These are phyloP conservation scores for Cordyceps tenuipes DNA, from an alignment of 2,329 filamentous ascomycete genomes.

Conservation along the genomic window DNA sequence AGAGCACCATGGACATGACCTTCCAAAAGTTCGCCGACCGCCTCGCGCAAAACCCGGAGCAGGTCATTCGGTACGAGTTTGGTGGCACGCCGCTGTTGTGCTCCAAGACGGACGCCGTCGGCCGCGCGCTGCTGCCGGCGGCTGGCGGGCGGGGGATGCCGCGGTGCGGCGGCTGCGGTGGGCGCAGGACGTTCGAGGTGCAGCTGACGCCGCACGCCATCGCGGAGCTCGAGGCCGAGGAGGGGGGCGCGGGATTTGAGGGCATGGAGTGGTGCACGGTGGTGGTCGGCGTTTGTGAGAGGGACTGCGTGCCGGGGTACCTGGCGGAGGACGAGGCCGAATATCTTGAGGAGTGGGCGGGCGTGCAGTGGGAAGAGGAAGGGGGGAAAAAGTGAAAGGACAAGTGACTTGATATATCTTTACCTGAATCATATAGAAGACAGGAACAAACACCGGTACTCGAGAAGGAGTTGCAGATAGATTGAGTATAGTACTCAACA, in stretches of 20 bases:
- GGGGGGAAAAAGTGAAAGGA: constrained; percentile 26
- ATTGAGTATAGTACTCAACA: too few relatives aligned
- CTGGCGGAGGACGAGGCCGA: constrained; percentile 55
- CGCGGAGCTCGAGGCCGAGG: constrained; percentile 73
- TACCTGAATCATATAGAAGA: constrained; percentile 18
- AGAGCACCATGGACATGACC: constrained; percentile 63
- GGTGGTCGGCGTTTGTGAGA: constrained; percentile 74
- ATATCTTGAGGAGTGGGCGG: constrained; percentile 93
- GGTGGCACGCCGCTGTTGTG: constrained; percentile 69
- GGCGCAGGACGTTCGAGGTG: constrained; percentile 73
- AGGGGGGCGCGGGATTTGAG: constrained; percentile 48
- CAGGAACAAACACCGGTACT: too few relatives aligned
- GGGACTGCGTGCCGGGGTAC: constrained; percentile 61
- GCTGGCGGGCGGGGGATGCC: constrained; percentile 47
- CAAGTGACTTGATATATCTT: constrained; percentile 13
- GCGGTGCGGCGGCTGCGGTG: constrained; percentile 67
- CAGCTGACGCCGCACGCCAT: constrained; percentile 91
- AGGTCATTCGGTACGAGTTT: constrained; percentile 75
- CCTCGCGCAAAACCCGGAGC: constrained; percentile 71
- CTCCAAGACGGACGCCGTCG: constrained; percentile 66
- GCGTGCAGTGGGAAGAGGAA: constrained; percentile 93
- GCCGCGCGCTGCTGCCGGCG: constrained; percentile 45
- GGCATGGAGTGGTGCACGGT: constrained; percentile 99
- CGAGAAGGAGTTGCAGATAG: too few relatives aligned
- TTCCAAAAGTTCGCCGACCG: constrained; percentile 77